These are phyloP conservation scores for Mycena galopus DNA, from an alignment of 768 basidiomycete genomes.

Conservation along the genomic window DNA sequence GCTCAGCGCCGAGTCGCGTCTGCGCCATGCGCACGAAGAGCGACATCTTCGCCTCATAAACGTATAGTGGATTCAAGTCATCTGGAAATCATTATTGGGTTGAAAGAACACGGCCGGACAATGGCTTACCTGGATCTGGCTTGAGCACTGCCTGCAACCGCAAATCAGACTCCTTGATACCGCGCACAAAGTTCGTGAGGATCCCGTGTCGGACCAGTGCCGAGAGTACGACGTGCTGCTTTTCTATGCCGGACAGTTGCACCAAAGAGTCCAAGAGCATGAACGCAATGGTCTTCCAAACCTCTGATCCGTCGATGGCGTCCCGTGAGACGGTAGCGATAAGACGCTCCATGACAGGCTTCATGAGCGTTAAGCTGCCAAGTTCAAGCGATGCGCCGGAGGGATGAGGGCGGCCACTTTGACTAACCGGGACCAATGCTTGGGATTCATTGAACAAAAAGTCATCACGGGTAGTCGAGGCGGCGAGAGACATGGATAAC, in stretches of 20 bases:
- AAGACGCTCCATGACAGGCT: constrained; percentile 77
- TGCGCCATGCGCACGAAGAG: constrained; percentile 88
- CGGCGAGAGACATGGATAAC: constrained; percentile 46
- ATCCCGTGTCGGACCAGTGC: constrained; percentile 81
- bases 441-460: constrained; percentile 53
- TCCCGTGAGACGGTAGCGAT: constrained; percentile 85
- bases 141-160: constrained; percentile 82
- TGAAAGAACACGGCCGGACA: not conserved
- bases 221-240: constrained; percentile 71
- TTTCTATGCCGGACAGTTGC: constrained; percentile 77
- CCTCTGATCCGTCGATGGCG: constrained; percentile 94
- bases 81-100: constrained; percentile 59
- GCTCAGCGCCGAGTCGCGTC: constrained; percentile 86
- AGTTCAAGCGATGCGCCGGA: constrained; percentile 62
- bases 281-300: constrained; percentile 97
- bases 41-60: constrained; percentile 96
- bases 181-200: constrained; percentile 83
- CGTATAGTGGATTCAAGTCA: constrained; percentile 90
- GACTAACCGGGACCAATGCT: constrained; percentile 46
- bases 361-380: constrained; percentile 77
- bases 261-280: constrained; percentile 88
- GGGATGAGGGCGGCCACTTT: constrained; percentile 35
- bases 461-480: constrained; percentile 60
- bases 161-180: constrained; percentile 86
- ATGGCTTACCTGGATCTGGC: constrained; percentile 84